These are phyloP conservation scores for Gyrodon lividus DNA, from an alignment of 768 basidiomycete genomes.

Conservation along the genomic window DNA sequence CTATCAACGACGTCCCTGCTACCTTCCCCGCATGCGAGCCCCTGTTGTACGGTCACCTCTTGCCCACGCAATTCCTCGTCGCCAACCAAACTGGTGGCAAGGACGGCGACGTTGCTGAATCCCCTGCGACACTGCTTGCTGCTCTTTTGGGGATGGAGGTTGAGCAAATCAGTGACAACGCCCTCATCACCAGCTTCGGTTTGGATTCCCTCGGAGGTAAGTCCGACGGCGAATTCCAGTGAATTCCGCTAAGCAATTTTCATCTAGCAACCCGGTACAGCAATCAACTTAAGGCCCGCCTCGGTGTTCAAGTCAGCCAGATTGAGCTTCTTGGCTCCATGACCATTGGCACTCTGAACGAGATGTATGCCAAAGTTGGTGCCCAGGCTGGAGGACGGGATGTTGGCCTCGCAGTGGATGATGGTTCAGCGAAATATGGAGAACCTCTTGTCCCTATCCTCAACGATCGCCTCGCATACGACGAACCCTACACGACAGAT, in stretches of 20 bases:
- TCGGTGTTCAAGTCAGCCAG: slow-evolving; percentile 26
- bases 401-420: slow-evolving; percentile 9
- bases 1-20: slow-evolving; percentile 23
- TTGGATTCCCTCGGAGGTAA: slow-evolving; percentile 27
- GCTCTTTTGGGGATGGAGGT: slow-evolving; percentile 23
- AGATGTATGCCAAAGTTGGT: slow-evolving; percentile 21
- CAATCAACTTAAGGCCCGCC: slow-evolving; percentile 27
- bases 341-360: slow-evolving; percentile 25
- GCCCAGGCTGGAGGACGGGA: slow-evolving; percentile 7
- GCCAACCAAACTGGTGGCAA: slow-evolving; percentile 8
- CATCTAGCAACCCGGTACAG: slow-evolving; percentile 29
- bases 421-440: slow-evolving; percentile 29
- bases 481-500: slow-evolving; percentile 30
- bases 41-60: slow-evolving; percentile 25
- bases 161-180: slow-evolving; percentile 30
- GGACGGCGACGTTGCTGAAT: slow-evolving; percentile 15
- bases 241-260: background rate
- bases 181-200: slow-evolving; percentile 29
- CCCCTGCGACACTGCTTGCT: slow-evolving; percentile 27
- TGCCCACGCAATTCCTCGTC: slow-evolving; percentile 23
- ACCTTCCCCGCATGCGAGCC: slow-evolving; percentile 28
- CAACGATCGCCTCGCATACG: slow-evolving; percentile 32
- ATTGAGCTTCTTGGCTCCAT: slow-evolving; percentile 25
- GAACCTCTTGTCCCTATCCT: slow-evolving; percentile 28
- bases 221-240: background rate